Percentiles rank a stretch among this genome's conserved stretches.
Evolutionary conservation across 2,329 filamentous ascomycete species (phyloP).

Genomic region (Pseudogymnoascus sp.): DNA sequence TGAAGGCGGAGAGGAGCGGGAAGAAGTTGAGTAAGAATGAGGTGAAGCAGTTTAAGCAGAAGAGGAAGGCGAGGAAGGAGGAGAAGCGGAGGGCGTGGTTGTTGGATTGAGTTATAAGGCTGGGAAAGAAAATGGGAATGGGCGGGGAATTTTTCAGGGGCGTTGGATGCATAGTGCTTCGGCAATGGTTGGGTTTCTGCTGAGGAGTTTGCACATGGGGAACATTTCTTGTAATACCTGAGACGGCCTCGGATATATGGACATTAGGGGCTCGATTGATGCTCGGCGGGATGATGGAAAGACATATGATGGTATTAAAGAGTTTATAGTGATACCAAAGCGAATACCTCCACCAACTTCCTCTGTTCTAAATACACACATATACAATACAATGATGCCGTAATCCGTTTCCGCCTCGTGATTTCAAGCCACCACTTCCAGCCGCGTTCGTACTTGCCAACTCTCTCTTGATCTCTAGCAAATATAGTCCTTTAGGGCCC

Average conservation of each 20-base stretch:
- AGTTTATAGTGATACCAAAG: neutral
- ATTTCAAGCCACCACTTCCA: neutral
- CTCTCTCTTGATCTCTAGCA: neutral
- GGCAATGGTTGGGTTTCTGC: neutral
- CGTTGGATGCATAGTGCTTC: neutral
- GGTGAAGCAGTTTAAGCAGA: conserved; percentile 85
- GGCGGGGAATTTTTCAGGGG: neutral
- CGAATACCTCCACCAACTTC: neutral
- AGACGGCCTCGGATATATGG: neutral
- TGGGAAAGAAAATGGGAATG: neutral
- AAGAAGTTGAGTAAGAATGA: conserved; percentile 82
- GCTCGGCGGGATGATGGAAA: neutral
- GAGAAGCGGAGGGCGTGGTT: conserved; percentile 92
- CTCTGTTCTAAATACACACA: neutral
- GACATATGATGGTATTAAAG: neutral
- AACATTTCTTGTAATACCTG: neutral
- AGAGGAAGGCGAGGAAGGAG: conserved; percentile 81
- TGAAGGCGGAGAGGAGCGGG: conserved; percentile 81
- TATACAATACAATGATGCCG: neutral
- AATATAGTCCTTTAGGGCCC: neutral
- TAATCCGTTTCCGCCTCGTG: neutral
- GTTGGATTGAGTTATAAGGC: conserved; percentile 52
- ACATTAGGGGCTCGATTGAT: neutral
- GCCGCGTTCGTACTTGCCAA: neutral
- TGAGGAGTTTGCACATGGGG: neutral